phyloP scores from a whole-genome alignment of 768 basidiomycete genomes.

The Pleurotus platypus region DNA sequence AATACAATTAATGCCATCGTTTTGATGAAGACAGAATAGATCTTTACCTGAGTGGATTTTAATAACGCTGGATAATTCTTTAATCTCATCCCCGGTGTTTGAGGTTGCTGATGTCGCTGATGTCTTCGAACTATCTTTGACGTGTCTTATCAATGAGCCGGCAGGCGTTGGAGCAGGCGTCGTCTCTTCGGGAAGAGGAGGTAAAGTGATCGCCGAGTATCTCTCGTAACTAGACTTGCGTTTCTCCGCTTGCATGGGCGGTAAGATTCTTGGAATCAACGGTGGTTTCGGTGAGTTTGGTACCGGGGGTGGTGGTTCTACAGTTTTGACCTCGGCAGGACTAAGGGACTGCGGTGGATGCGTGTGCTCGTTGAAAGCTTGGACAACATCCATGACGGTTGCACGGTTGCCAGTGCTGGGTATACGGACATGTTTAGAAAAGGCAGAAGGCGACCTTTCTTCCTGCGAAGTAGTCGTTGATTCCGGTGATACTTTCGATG shows the following conservation, averaged over 20 bases:
- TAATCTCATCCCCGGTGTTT: not conserved
- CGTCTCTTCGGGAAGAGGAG: slow-evolving; percentile 64
- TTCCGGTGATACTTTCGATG: not conserved
- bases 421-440: slow-evolving; percentile 49
- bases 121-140: not conserved
- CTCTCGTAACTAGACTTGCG: slow-evolving; percentile 66
- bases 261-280: slow-evolving; percentile 6
- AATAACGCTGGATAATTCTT: slow-evolving; percentile 16
- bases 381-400: slow-evolving; percentile 78
- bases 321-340: slow-evolving; percentile 8
- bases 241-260: slow-evolving; percentile 42
- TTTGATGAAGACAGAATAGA: not conserved
- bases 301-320: slow-evolving; percentile 12
- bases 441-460: slow-evolving; percentile 22
- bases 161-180: slow-evolving; percentile 56
- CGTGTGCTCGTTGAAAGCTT: slow-evolving; percentile 37
- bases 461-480: slow-evolving; percentile 17
- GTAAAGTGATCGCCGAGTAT: slow-evolving; percentile 59
- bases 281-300: slow-evolving; percentile 16
- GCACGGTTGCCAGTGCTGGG: slow-evolving; percentile 68
- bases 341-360: not conserved
- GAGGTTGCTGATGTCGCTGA: not conserved
- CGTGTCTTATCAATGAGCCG: slow-evolving; percentile 43
- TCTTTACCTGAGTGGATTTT: slow-evolving; percentile 22
- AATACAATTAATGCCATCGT: not conserved